phyloP scores from a whole-genome alignment of 1,284 basidiomycete species.

The Microbotryum scabiosae region DNA sequence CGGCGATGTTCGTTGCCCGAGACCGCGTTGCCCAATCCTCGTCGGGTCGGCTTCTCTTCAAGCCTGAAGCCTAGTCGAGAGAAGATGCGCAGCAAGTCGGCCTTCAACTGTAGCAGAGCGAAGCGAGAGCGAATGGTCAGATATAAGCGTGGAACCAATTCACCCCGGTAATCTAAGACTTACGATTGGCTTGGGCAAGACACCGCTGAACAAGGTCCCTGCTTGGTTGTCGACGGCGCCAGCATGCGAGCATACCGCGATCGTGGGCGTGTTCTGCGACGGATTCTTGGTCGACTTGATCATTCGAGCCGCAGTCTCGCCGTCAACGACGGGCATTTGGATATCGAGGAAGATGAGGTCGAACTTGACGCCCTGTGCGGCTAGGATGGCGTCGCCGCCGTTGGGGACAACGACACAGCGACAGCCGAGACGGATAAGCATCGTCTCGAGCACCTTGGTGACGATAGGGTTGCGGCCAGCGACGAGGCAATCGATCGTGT shows the following conservation, averaged over 20 bases:
- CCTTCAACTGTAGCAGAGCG: constrained; percentile 13
- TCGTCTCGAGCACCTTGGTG: constrained; percentile 87
- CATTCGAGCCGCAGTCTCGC: constrained; percentile 82
- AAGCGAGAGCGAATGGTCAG: neutral
- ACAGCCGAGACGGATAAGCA: constrained; percentile 84
- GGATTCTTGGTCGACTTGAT: constrained; percentile 91
- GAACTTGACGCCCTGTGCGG: constrained; percentile 73
- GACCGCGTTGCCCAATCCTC: constrained; percentile 5
- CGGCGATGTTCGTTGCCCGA: neutral
- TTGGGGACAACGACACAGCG: constrained; percentile 88
- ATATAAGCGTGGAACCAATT: neutral
- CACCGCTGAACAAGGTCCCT: constrained; percentile 73
- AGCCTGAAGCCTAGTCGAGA: constrained; percentile 23
- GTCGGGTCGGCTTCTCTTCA: constrained; percentile 12
- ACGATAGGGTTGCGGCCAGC: constrained; percentile 95
- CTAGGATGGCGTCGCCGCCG: constrained; percentile 91
- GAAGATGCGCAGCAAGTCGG: constrained; percentile 20
- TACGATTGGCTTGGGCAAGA: constrained; percentile 48
- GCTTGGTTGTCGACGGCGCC: constrained; percentile 39
- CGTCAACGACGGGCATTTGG: constrained; percentile 56
- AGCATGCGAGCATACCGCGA: constrained; percentile 55
- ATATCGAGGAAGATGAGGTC: constrained; percentile 47
- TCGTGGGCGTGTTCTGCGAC: constrained; percentile 80
- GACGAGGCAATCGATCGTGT: constrained; percentile 73
- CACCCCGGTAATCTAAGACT: neutral